Percentiles rank a stretch among this genome's conserved stretches.
phyloP scores from a whole-genome alignment of 345 rosid species.

The Acer campestre region DNA sequence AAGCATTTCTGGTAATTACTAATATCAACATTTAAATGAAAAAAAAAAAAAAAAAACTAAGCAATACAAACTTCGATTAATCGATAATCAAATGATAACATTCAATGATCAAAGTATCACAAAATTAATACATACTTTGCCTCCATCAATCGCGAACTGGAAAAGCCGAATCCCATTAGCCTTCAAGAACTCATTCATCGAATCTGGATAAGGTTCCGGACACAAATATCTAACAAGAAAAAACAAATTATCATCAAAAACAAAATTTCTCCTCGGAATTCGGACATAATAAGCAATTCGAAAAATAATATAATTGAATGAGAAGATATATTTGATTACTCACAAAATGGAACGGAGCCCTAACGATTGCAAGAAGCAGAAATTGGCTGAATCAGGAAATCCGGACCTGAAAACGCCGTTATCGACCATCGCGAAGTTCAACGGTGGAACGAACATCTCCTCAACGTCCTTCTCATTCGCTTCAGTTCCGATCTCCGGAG shows the following conservation, averaged over 20 bases:
- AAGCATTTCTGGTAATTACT: no score
- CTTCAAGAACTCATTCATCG: constrained; percentile 53
- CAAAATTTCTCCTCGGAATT: background rate
- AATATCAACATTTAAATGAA: no score
- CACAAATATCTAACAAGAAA: constrained; percentile 56
- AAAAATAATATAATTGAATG: background rate
- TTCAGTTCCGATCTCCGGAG: constrained; percentile 1
- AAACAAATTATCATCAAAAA: background rate
- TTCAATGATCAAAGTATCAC: background rate
- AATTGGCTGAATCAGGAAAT: constrained; percentile 68
- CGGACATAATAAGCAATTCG: background rate
- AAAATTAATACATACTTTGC: constrained; percentile 47
- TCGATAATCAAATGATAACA: background rate
- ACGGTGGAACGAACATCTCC: constrained; percentile 63
- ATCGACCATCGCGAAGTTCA: constrained; percentile 74
- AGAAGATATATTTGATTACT: background rate
- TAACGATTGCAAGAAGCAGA: constrained; percentile 60
- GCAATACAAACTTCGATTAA: background rate
- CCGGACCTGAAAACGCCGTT: constrained; percentile 73
- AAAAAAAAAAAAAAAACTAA: background rate
- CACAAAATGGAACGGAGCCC: constrained; percentile 74
- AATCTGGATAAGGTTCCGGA: constrained; percentile 68
- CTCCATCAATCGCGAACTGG: constrained; percentile 78
- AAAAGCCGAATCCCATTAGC: constrained; percentile 59
- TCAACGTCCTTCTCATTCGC: constrained; percentile 36